Evolutionary conservation across 441 rosid genomes (phyloP), one percentile per base, ranked within the genome.

Genomic region (Cnidoscolus chayamansa): DNA sequence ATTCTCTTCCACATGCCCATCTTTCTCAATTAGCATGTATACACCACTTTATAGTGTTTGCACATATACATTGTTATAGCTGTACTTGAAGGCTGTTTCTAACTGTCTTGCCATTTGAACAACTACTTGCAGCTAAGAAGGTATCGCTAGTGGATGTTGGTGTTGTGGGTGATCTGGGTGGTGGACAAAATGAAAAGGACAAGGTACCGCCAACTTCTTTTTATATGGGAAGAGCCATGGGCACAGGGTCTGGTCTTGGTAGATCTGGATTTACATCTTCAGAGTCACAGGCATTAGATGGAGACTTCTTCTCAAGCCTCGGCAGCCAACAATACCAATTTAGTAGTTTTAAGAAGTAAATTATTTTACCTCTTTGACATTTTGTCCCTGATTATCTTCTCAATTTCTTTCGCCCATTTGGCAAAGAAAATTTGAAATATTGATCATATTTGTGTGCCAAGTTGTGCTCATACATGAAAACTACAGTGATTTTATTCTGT

Each of bases 151-250:
- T 85, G 30, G 97, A 91, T 68, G 86, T 91, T 49, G 98, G 98
- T 4, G 73, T 90, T 49, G 87, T 91, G 58, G 98, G 97, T 8
- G 74, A 76, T 75, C 77, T 95, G 77, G 79, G 79, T 54, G 89
- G 80, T 10, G 78, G 81, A 54, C 70, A 80, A n/a, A 89, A 87
- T 59, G 97, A 89, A 71, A 86, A 75, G 78, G 89, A 84, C 65
- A 93, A 85, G 78, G 89, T 85, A 7, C 82, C 87, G 45, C 81
- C 86, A 13, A 58, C 97, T 65, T 70, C 96, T 4, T 81, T 85
- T 77, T 84, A 87, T 75, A 85, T 86, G 89, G 97, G 97, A 53
- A 88, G 89, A 82, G 97, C 99, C 0, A 93, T 93, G 97, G 97
- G 97, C n/a, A 68, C 84, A 10, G 93, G 97, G 57, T 81, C 94